Conservation (phyloP, 1,139 yeast genomes). For the Hyphopichia fennica region DNA sequence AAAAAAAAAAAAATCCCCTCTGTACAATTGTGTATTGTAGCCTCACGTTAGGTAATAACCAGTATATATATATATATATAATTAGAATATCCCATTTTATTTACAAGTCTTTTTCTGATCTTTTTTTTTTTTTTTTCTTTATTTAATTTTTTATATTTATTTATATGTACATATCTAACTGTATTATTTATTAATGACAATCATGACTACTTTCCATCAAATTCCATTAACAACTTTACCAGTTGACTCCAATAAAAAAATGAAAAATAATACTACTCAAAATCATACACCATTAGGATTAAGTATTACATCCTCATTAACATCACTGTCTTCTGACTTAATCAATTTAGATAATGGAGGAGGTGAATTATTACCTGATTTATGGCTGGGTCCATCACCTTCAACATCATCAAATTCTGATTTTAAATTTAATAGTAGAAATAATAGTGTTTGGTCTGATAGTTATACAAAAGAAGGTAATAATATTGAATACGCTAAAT, state of each 20-base stretch:
- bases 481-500: slow-evolving; percentile 15
- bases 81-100: slow-evolving; percentile 2
- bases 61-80: slow-evolving; percentile 3
- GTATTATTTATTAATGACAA: not conserved
- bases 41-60: not conserved
- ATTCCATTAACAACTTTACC: slow-evolving; percentile 7
- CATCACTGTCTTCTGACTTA: slow-evolving; percentile 23
- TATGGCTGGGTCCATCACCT: slow-evolving; percentile 23
- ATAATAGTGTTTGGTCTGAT: not conserved
- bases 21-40: not conserved
- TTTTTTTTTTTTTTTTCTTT: not conserved
- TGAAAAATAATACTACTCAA: not conserved
- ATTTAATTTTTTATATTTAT: not conserved
- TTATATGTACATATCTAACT: slow-evolving; percentile 6
- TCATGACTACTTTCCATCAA: slow-evolving; percentile 12
- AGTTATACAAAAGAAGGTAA: not conserved
- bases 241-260: slow-evolving; percentile 1
- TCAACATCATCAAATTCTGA: not conserved
- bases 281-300: slow-evolving; percentile 15
- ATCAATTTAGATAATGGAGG: slow-evolving; percentile 17
- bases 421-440: not conserved
- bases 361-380: slow-evolving; percentile 32
- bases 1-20: too few species aligned
- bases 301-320: slow-evolving; percentile 20
- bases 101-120: too few species aligned